These are phyloP conservation scores for Lactuca saligna DNA, from an alignment of 129 eudicot species.

Conservation along the genomic window DNA sequence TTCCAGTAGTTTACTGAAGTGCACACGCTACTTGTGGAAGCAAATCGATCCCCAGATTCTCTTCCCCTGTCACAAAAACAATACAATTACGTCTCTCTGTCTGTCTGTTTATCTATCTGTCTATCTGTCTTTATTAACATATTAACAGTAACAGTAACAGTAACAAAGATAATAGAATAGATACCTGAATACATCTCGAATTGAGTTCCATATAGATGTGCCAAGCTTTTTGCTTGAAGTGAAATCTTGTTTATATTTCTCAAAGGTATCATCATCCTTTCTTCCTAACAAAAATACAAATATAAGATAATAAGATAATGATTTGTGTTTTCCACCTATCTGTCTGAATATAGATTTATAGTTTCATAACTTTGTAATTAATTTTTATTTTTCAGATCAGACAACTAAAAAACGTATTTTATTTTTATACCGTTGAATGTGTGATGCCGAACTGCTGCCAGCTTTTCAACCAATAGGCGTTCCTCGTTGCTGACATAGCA, in stretches of 20 bases:
- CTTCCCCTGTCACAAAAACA: conserved; percentile 40
- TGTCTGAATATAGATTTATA: no score
- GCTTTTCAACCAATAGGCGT: conserved; percentile 59
- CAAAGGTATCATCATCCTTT: conserved; percentile 11
- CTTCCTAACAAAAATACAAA: conserved; percentile 12
- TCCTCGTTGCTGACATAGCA: conserved; percentile 62
- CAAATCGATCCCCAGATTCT: conserved; percentile 54
- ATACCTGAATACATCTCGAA: conserved; percentile 52
- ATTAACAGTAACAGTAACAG: not conserved
- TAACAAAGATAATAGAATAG: not conserved
- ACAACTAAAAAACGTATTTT: no score
- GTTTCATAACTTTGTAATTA: not conserved
- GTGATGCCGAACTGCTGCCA: conserved; percentile 54
- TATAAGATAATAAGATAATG: not conserved
- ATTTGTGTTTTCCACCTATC: no score
- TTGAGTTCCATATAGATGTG: conserved; percentile 51
- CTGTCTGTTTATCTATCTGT: no score
- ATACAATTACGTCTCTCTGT: not conserved
- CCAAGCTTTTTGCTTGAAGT: conserved; percentile 33
- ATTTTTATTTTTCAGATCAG: not conserved
- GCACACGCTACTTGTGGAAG: conserved; percentile 45
- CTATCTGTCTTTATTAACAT: no score
- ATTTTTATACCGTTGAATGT: conserved; percentile 30
- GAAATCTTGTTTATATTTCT: conserved; percentile 25
- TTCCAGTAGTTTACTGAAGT: conserved; percentile 30